Conservation (phyloP, 768 basidiomycete genomes). For the Lentinus tigrinus region DNA sequence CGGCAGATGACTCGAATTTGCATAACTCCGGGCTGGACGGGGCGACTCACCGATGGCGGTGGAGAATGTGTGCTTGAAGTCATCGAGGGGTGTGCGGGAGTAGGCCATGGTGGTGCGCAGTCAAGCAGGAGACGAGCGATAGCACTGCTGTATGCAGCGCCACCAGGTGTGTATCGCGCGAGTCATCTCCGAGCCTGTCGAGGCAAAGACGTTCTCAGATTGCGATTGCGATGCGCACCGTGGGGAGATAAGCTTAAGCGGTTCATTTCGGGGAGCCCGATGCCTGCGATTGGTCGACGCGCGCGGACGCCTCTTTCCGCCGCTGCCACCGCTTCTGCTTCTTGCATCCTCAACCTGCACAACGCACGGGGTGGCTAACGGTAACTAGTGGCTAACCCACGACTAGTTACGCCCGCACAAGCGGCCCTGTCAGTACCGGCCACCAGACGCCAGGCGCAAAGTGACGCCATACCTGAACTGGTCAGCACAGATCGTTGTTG, state of each 20-base stretch:
- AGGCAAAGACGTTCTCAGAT: neutral
- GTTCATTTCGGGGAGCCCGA: neutral
- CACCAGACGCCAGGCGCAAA: no score
- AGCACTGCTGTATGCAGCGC: neutral
- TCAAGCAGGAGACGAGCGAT: neutral
- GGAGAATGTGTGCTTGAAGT: slow-evolving; percentile 48
- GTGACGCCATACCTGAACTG: slow-evolving; percentile 1
- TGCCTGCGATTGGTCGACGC: no score
- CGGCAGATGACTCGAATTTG: neutral
- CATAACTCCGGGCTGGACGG: neutral
- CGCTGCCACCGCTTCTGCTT: no score
- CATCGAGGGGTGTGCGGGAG: slow-evolving; percentile 43
- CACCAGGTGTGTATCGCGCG: neutral
- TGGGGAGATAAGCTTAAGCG: neutral
- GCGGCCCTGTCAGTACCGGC: neutral
- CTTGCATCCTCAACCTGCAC: no score
- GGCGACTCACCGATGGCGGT: slow-evolving; percentile 46
- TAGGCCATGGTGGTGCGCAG: slow-evolving; percentile 38
- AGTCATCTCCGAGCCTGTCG: neutral
- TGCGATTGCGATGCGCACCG: neutral
- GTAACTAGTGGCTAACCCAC: no score
- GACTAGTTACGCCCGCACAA: no score
- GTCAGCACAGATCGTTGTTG: slow-evolving; percentile 3
- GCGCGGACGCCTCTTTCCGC: no score
- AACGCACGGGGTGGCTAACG: no score